Conservation (phyloP, 345 rosid species). For the Lepidium sativum region DNA sequence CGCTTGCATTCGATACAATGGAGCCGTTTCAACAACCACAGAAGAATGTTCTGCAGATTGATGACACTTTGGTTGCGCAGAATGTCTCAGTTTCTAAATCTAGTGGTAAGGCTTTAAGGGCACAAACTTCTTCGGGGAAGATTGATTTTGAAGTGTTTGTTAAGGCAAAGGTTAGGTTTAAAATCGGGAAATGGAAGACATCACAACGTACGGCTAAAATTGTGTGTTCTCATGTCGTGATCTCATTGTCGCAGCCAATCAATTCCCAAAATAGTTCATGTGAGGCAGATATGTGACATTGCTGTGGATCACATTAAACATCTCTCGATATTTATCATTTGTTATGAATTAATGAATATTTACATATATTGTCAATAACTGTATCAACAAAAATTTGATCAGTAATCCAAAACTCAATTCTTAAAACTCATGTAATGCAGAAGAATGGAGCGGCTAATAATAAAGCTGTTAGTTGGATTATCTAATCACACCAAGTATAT, state of each 20-base stretch:
- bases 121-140: conserved; percentile 35
- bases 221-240: conserved; percentile 40
- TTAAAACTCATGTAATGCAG: no score
- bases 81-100: conserved; percentile 31
- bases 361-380: no score
- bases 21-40: conserved; percentile 62
- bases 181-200: conserved; percentile 51
- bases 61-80: conserved; percentile 32
- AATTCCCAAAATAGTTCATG: conserved; percentile 33
- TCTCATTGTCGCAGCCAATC: conserved; percentile 33
- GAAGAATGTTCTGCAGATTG: conserved; percentile 42
- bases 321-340: neutral
- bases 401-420: no score
- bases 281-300: conserved; percentile 18
- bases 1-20: conserved; percentile 40
- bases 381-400: no score
- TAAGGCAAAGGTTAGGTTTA: conserved; percentile 56
- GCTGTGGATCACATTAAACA: neutral
- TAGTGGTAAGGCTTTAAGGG: conserved; percentile 32
- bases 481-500: no score
- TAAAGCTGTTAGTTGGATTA: no score
- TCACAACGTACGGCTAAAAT: conserved; percentile 35
- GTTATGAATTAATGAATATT: neutral
- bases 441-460: no score
- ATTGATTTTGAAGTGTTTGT: conserved; percentile 38